Base-by-base conservation (phyloP, 2,329 filamentous ascomycete species). In the Paecilomyces niveus region DNA sequence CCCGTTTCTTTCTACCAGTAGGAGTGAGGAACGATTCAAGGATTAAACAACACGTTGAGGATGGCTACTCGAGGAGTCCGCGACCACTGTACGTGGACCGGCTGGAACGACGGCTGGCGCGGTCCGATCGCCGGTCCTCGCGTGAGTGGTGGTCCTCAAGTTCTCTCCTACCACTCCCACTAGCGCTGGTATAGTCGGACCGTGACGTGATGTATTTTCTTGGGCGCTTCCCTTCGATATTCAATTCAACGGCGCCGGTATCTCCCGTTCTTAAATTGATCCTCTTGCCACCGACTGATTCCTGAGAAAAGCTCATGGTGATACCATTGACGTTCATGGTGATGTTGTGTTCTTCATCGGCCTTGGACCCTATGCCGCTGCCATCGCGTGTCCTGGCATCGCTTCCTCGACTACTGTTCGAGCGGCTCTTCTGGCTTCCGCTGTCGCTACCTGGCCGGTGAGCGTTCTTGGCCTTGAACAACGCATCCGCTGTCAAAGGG, bases 401-500 rank as follows among this genome's bases (percentile, higher is more conserved):
- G 57, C 71, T 76, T 29, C 68, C 74, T 26, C 72, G 73, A 63
- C 74, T 77, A 65, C 74, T 75, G 61, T 69, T 71, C 4, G 74
- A 74, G 21, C 71, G 72, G 58, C 70, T 76, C 57, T 75, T 75
- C 55, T 74, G 72, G 56, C 74, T 76, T 26, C 71, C 74, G 51
- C 70, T 73, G 49, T 77, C 74, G 55, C 74, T 76, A 33, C 67
- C 69, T 5, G 67, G 59, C 49, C 71, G 68, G 45, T 65, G 65
- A 10, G 54, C 50, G n/a, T 64, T 60, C 55, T 74, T 75, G 53
- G 64, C 61, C 33, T 72, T 69, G 45, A 69, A 63, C 51, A 76
- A 59, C 3, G 70, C 66, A 59, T 75, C 74, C 3, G 66, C 61
- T 2, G 72, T 75, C 32, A 73, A 62, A n/a, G 73, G 69, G 13